phyloP scores from a whole-genome alignment of 2,329 filamentous ascomycete species.

The Chaetomium olivaceum region DNA sequence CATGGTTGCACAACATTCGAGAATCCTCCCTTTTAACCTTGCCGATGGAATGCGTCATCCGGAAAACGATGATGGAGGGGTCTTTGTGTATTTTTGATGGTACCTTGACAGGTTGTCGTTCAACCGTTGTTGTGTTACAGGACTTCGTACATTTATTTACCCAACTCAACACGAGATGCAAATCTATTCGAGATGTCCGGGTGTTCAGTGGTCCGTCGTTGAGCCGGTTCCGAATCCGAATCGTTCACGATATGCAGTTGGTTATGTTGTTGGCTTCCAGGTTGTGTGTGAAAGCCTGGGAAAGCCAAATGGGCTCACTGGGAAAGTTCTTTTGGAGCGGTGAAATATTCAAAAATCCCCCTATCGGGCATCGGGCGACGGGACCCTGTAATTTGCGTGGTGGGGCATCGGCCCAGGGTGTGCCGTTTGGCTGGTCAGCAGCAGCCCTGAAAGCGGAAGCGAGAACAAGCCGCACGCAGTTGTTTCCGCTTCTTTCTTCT shows the following conservation, averaged over 20 bases:
- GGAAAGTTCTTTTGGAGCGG: neutral
- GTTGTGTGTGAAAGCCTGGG: neutral
- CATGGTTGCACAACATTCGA: conserved; percentile 4
- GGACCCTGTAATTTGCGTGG: conserved; percentile 13
- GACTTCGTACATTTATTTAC: neutral
- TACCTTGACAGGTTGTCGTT: neutral
- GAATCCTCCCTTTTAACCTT: neutral
- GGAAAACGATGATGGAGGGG: neutral
- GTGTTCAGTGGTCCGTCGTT: neutral
- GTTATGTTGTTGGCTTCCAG: neutral
- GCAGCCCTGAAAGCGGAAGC: neutral
- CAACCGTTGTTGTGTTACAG: no score
- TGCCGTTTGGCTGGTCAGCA: neutral
- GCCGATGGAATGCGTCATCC: conserved; percentile 8
- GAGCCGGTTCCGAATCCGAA: neutral
- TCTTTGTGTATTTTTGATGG: neutral
- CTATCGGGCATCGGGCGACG: conserved; percentile 2
- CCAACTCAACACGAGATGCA: neutral
- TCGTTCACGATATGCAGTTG: neutral
- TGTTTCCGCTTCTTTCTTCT: neutral
- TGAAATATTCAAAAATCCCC: neutral
- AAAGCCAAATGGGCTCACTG: neutral
- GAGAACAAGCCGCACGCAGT: neutral
- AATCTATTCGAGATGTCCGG: neutral
- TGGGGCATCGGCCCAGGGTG: conserved; percentile 2